Evolutionary conservation across 441 rosid species (phyloP), one percentile per base, ranked within the genome.

Genomic region (Bocquillonia castaneifolia): DNA sequence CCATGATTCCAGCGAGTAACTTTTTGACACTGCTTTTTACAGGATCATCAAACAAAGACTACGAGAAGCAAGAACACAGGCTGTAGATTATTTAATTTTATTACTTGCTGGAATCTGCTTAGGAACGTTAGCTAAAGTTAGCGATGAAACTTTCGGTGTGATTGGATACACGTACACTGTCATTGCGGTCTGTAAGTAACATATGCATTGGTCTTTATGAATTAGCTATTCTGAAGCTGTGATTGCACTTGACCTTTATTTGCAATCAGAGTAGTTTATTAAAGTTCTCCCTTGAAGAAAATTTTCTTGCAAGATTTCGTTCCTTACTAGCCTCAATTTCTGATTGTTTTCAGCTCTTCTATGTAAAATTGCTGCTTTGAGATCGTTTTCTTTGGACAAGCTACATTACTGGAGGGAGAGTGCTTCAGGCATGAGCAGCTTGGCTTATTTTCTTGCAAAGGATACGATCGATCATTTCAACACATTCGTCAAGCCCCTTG

Each of bases 121-220:
- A 80, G 99, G 98, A 72, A 92, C 98, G 3, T 86, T 94, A 56
- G 96, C 97, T 62, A 89, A 92, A 90, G 94, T 94, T 74, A 87
- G 86, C 54, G 99, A 92, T 25, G 98, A 88, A 84, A 90, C 94
- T 36, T 92, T 92, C 50, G 99, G 99, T 32, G 85, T 84, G 32
- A 67, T 77, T 20, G 99, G 99, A 59, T 94, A 94, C 51, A 92
- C 96, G 51, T 90, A 88, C 72, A 87, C 98, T 17, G 97, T 94
- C 74, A 94, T 94, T 69, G 97, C 97, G 68, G 89, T 94, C 70
- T 92, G 99, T 94, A 88, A 94, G 99, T 87, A 67, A 18, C 28
- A n/a, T 20, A 17, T 15, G 36, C 32, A 70, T 26, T 56, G 31
- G 23, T 18, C 20, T 36, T 22, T 51, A 14, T 17, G 36, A 31